phyloP scores from a whole-genome alignment of 179 eudicot genomes.

The Gypsophila paniculata region DNA sequence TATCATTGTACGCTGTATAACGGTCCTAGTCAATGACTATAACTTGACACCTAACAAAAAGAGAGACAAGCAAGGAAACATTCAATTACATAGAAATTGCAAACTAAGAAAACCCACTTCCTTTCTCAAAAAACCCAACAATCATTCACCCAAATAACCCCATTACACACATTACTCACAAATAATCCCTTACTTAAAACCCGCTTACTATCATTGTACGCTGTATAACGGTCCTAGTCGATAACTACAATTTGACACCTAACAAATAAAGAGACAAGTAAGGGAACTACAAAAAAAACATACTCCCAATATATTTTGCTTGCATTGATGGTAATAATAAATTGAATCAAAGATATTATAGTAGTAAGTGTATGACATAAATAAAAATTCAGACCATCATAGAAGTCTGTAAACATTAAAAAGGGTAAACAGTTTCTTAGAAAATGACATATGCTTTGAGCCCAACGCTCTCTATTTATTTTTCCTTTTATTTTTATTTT shows the following conservation, averaged over 20 bases:
- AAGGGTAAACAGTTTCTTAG: conserved; percentile 26
- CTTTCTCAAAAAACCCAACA: neutral
- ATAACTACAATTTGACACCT: too few species aligned
- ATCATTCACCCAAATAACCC: too few species aligned
- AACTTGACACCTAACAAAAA: neutral
- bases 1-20: too few species aligned
- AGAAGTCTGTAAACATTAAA: conserved; percentile 34
- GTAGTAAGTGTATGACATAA: neutral
- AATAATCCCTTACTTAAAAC: too few species aligned
- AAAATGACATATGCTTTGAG: conserved; percentile 40
- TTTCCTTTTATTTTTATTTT: neutral
- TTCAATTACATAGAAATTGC: neutral
- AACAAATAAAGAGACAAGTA: conserved; percentile 7
- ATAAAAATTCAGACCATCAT: conserved; percentile 30
- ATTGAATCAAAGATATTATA: neutral
- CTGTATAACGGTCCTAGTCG: too few species aligned
- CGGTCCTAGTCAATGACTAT: too few species aligned
- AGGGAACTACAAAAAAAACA: neutral
- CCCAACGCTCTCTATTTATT: conserved; percentile 24
- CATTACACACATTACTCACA: too few species aligned
- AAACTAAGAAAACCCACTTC: neutral
- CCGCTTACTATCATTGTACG: too few species aligned
- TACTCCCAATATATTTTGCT: conserved; percentile 1
- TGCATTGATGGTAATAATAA: neutral
- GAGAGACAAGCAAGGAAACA: neutral